These are phyloP conservation scores for Cavenderia fasciculata DNA, from an alignment of 78 protist genomes.

Conservation along the genomic window DNA sequence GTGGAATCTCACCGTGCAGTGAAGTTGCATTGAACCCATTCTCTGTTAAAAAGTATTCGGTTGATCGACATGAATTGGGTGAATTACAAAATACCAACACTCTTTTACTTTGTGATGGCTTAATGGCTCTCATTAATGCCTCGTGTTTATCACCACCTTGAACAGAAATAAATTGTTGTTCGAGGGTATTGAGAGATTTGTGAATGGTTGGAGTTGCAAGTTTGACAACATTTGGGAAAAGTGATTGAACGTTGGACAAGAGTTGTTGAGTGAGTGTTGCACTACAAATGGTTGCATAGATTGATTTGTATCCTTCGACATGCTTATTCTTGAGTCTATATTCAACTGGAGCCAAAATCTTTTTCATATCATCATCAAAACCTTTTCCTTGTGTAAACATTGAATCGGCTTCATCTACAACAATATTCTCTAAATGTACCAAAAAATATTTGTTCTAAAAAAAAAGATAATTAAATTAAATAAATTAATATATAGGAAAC, in stretches of 20 bases:
- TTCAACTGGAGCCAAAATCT: slow-evolving; percentile 42
- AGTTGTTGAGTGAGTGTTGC: slow-evolving; percentile 68
- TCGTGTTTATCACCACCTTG: slow-evolving; percentile 50
- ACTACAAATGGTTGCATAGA: slow-evolving; percentile 32
- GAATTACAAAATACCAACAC: slow-evolving; percentile 71
- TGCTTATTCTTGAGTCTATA: slow-evolving; percentile 18
- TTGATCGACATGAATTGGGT: slow-evolving; percentile 68
- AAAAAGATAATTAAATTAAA: not conserved
- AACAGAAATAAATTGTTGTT: slow-evolving; percentile 26
- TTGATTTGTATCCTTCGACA: not conserved
- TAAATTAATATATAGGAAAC: not conserved
- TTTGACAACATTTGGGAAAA: slow-evolving; percentile 32
- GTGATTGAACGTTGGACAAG: not conserved
- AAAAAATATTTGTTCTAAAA: slow-evolving; percentile 32
- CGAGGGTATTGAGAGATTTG: slow-evolving; percentile 27
- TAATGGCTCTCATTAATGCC: slow-evolving; percentile 8
- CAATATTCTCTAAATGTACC: slow-evolving; percentile 31
- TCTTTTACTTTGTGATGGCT: not conserved
- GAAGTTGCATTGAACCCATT: slow-evolving; percentile 23
- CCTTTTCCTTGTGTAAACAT: slow-evolving; percentile 80
- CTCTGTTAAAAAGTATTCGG: slow-evolving; percentile 67
- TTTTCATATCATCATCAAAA: slow-evolving; percentile 64
- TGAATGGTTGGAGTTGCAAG: slow-evolving; percentile 38
- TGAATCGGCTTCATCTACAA: slow-evolving; percentile 87
- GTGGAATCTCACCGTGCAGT: slow-evolving; percentile 78